These are phyloP conservation scores for Euphorbia schlechtendalii DNA, from an alignment of 441 rosid species.

Conservation along the genomic window DNA sequence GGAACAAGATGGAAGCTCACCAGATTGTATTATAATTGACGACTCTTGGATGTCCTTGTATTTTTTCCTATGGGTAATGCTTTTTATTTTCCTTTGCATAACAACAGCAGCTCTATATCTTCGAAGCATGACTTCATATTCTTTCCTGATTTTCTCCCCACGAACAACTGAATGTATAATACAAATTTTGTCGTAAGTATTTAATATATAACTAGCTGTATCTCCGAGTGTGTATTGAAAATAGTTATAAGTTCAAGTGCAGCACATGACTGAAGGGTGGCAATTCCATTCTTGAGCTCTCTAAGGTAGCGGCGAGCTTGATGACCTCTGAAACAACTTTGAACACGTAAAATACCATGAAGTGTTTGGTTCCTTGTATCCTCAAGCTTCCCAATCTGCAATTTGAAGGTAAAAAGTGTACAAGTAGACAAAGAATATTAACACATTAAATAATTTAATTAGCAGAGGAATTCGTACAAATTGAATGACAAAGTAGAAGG, in stretches of 20 bases:
- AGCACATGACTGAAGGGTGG: constrained; percentile 78
- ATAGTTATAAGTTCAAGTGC: constrained; percentile 3
- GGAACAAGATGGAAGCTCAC: constrained; percentile 28
- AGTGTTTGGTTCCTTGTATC: constrained; percentile 95
- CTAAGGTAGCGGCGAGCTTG: constrained; percentile 59
- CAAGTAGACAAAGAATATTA: too few species aligned
- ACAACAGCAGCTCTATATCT: constrained; percentile 82
- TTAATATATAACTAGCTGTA: not conserved
- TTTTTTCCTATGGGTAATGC: constrained; percentile 38
- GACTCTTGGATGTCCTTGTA: constrained; percentile 46
- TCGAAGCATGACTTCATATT: constrained; percentile 47
- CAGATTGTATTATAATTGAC: constrained; percentile 70
- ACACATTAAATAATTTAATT: too few species aligned
- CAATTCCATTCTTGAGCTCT: constrained; percentile 61
- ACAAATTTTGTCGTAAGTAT: not conserved
- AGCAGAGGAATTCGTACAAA: not conserved
- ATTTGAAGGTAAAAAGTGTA: not conserved
- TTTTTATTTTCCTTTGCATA: constrained; percentile 64
- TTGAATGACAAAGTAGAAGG: not conserved
- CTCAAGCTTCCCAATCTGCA: constrained; percentile 94
- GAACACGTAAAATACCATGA: constrained; percentile 89
- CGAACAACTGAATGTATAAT: constrained; percentile 54
- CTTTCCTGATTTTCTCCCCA: constrained; percentile 68
- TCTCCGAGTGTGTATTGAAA: not conserved
- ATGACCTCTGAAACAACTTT: constrained; percentile 95